Conservation (phyloP, 2,329 filamentous ascomycete genomes). For the Coniochaeta sp. region DNA sequence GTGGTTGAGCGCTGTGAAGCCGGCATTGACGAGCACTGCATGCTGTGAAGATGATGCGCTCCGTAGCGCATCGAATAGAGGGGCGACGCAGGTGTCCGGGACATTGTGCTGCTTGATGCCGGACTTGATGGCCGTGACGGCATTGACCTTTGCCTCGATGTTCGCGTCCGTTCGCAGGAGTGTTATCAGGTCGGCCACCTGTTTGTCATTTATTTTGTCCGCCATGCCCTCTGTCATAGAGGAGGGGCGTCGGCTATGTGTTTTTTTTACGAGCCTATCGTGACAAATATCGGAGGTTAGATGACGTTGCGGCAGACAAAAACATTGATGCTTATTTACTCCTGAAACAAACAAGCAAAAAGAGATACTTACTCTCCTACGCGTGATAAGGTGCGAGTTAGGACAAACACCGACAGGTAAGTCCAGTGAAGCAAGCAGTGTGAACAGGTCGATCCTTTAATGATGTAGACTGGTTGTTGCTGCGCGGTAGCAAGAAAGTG, state of each 20-base stretch:
- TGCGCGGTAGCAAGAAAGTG: background rate
- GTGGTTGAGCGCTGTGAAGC: slow-evolving; percentile 82
- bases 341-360: background rate
- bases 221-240: slow-evolving; percentile 22
- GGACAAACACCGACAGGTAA: background rate
- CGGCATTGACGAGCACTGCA: slow-evolving; percentile 69
- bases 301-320: background rate
- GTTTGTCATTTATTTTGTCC: slow-evolving; percentile 25
- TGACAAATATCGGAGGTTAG: background rate
- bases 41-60: slow-evolving; percentile 70
- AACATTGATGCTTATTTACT: background rate
- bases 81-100: slow-evolving; percentile 61
- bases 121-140: slow-evolving; percentile 70
- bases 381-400: background rate
- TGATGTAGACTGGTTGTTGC: background rate
- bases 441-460: background rate
- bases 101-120: slow-evolving; percentile 91
- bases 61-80: slow-evolving; percentile 76
- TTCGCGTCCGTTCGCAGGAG: slow-evolving; percentile 44
- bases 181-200: slow-evolving; percentile 31
- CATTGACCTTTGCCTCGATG: slow-evolving; percentile 53
- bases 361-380: background rate
- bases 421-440: background rate
- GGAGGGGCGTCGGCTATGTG: background rate
- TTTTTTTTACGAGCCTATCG: background rate